Evolutionary conservation across 768 basidiomycete species (phyloP), one percentile per base, ranked within the genome.

Genomic region (Tylopilus rubrobrunneus): DNA sequence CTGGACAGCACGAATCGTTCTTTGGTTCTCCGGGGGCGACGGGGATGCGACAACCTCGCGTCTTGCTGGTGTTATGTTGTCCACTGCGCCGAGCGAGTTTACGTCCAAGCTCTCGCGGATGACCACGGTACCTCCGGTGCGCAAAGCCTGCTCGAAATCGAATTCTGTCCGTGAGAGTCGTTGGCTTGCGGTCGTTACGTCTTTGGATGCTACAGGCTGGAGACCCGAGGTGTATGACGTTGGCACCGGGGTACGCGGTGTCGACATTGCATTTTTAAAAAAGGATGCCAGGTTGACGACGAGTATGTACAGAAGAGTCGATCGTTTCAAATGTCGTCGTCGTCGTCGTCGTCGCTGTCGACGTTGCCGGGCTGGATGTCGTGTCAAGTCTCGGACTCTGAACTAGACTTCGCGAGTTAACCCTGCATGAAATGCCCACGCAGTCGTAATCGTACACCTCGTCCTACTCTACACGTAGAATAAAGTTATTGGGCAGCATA

Each of bases 131-230:
- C 81, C 85, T 40, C 82, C 82, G 11, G 74, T 75, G 55, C 74
- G 78, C 59, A 93, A 69, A 12, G 85, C 89, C 62, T 84, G 82
- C 71, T 92, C 90, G 61, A 93, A 93, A 67, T 90, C 88, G 65
- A 86, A 75, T 72, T 90, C 88, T 31, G 84, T 82, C 39, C 88
- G 81, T 41, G 90, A 91, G 43, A 78, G 67, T 29, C 87, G 80
- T 52, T 83, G 80, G 50, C 73, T 74, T 31, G 64, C 62, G 47
- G 65, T 66, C 49, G 65, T 71, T 19, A 67, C 65, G 71, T 85
- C 82, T 48, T 74, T 74, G 11, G 81, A 78, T 2, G 76, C 80
- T 55, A 83, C 75, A 11, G 87, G 84, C 39, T 79, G 80, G 19
- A 87, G 76, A 36, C 78, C 74, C 37, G 71, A 54, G 5, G 79